Base-by-base conservation (phyloP, 2,329 filamentous ascomycete genomes). In the Neodidymelliopsis sp. region DNA sequence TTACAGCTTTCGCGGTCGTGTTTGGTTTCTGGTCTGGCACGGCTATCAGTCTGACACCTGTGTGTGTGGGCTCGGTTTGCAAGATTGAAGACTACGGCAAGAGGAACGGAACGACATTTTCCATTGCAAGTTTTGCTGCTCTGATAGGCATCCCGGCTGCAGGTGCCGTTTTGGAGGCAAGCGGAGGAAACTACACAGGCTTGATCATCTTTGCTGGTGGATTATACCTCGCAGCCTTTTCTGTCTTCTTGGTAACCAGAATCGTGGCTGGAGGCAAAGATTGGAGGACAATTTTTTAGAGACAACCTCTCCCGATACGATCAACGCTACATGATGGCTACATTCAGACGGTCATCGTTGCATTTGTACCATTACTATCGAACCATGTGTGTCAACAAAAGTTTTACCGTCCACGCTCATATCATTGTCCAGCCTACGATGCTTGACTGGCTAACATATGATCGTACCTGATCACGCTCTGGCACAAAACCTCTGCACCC, bases 1-100 rank as follows among this genome's bases (percentile, higher is more conserved):
- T 86, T 53, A 80, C 89, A 44, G 77, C 84, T 15, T 90, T 88
- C 69, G 79, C 82, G 6, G 75, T 81, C 9, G 71, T 89, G 6
- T 90, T 87, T 59, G 87, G 87, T 11, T 89, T 90, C 65, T 80
- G 80, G 15, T 86, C 83, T 0, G 88, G 87, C 9, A 82, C 84
- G 1, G 87, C 84, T 55, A 82, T 89, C 33, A 82, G 81, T 1
- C 73, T 90, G 36, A 78, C 76, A 0, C 85, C 87, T 0, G 81
- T 86, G 0, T 75, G 88, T 18, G 75, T 90, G 16, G 87, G 86
- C 1, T 85, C 89, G 62, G 87, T 90, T 52, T 86, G 83, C 4
- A 84, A 88, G 42, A 81, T 90, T 20, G 77, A 82, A 18, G 79
- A 90, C 67, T 87, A 90, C 34, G 88, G 88, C 13, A 80, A 85